Evolutionary conservation across 306 rosid genomes (phyloP).

Genomic region (Pachyrhizus erosus): DNA sequence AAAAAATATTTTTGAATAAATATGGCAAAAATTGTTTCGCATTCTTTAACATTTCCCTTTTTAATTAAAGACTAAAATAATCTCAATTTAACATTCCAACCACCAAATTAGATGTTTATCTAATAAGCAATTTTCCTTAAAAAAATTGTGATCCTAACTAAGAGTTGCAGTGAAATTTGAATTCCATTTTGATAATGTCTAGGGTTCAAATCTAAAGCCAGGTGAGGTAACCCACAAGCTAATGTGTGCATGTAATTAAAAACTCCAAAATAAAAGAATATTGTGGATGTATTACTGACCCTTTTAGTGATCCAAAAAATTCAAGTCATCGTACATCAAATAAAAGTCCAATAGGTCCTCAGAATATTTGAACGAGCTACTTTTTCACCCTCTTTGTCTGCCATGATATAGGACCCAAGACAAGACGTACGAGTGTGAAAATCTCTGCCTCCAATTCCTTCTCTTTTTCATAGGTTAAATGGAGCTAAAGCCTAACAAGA

Average conservation of each 20-base stretch:
- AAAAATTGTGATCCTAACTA: not conserved
- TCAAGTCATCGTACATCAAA: not conserved
- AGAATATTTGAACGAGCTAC: slow-evolving; percentile 27
- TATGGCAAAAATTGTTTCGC: too few relatives aligned
- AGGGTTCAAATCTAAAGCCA: not conserved
- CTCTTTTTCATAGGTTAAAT: slow-evolving; percentile 11
- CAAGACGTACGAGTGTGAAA: not conserved
- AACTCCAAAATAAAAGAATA: not conserved
- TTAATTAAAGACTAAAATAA: not conserved
- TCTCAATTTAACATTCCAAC: not conserved
- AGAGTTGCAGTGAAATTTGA: slow-evolving; percentile 9
- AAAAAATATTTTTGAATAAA: too few relatives aligned
- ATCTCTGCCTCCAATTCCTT: not conserved
- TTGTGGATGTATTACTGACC: not conserved
- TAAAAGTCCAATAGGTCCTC: not conserved
- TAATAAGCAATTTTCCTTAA: not conserved
- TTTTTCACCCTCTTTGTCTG: not conserved
- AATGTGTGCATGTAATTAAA: not conserved
- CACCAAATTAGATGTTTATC: not conserved
- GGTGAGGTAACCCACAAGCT: not conserved
- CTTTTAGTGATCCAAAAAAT: slow-evolving; percentile 1
- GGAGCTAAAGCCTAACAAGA: not conserved
- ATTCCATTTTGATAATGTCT: not conserved
- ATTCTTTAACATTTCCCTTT: too few relatives aligned
- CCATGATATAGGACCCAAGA: not conserved